Percentiles rank a stretch among this genome's conserved stretches.
Conservation (phyloP, 352 stramenopile species). For the Pythium oligandrum region DNA sequence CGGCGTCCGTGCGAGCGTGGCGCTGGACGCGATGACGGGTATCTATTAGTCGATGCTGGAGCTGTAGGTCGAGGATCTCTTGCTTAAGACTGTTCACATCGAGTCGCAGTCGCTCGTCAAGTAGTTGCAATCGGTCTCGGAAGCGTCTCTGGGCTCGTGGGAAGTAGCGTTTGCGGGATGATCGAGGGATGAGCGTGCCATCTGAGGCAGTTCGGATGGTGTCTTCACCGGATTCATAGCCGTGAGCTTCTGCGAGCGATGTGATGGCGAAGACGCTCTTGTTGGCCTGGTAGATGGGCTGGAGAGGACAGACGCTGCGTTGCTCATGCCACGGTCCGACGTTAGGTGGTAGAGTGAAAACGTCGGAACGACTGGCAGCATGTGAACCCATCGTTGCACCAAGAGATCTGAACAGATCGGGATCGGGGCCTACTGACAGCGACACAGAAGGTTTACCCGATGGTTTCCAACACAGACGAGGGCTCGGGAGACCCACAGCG, state of each 20-base stretch:
- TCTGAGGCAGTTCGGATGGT: background rate
- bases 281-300: too few species aligned
- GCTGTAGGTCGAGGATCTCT: constrained; percentile 19
- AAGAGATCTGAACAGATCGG: too few species aligned
- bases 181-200: background rate
- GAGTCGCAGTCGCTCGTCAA: constrained; percentile 18
- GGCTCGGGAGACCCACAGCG: too few species aligned
- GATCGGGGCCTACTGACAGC: too few species aligned
- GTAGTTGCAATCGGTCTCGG: constrained; percentile 20
- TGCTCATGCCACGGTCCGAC: too few species aligned
- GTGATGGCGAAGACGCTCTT: background rate
- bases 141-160: constrained; percentile 9
- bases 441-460: too few species aligned
- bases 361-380: too few species aligned
- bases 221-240: background rate
- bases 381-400: too few species aligned
- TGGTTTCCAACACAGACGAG: too few species aligned
- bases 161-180: constrained; percentile 6
- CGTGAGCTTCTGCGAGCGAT: background rate
- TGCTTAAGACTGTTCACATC: constrained; percentile 25
- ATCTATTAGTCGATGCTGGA: constrained; percentile 4
- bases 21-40: background rate
- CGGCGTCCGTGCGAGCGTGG: background rate
- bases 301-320: too few species aligned
- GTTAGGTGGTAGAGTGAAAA: too few species aligned